Evolutionary conservation across 768 basidiomycete genomes (phyloP), one percentile per base, ranked within the genome.

Genomic region (Pholiota conissans): DNA sequence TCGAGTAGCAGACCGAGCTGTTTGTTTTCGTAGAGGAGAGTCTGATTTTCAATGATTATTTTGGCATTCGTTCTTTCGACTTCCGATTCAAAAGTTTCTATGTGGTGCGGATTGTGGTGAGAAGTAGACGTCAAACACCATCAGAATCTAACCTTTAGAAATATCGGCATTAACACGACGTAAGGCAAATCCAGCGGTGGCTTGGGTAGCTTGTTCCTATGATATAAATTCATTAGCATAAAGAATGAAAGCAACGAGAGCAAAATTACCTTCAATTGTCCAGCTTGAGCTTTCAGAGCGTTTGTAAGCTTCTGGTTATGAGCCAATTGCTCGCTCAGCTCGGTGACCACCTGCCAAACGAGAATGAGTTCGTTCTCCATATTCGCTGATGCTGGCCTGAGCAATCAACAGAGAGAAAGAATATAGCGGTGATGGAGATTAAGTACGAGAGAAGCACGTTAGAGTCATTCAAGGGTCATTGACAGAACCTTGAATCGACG

Each of bases 51-150:
- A 56, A 96, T 87, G 46, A 98, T 84, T 39, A 93, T 84, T 62
- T 91, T 88, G 7, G 96, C 92, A 67, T 94, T 95, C 68, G 82
- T 80, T 27, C 92, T 84, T 73, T 99, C 97, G 3, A 98, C 75
- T 69, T 96, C 95, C 2, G 93, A 93, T 64, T 95, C 88, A 73
- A 98, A 97, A 7, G 80, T 73, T 79, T 98, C 97, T 99, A 45
- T 20, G 11, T 24, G 8, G 18, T 18, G 22, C 42, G 13, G n/a
- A 18, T 16, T 13, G 26, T 0, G 1, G 26, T 35, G 18, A 16
- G 18, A 42, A 9, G 6, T 45, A 29, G 8, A 40, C 9, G 34
- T 11, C 16, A 8, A 40, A 24, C 26, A 3, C 16, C 28, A 5
- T 7, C 27, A 8, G 37, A 18, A 13, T 28, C 11, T 22, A 27